Conservation (phyloP, 805 yeast species). For the Candida tammaniensis region DNA sequence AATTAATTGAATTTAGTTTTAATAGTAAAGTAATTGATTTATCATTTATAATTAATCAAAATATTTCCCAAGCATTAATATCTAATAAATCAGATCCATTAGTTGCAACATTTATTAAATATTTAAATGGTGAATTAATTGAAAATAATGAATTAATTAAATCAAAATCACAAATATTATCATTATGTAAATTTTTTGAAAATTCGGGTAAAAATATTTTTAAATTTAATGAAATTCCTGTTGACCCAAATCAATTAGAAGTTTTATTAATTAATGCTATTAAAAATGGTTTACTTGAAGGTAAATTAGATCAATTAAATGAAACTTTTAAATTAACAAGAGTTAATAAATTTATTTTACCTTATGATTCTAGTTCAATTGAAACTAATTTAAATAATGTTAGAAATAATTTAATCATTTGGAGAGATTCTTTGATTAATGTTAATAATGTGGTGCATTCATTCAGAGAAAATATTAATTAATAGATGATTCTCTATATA, state of each 20-base stretch:
- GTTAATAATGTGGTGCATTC: constrained; percentile 40
- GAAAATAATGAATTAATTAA: constrained; percentile 15
- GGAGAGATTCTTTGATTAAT: constrained; percentile 40
- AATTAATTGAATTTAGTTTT: constrained; percentile 36
- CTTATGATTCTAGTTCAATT: constrained; percentile 29
- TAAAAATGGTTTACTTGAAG: constrained; percentile 44
- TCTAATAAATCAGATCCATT: constrained; percentile 25
- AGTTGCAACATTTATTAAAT: constrained; percentile 27
- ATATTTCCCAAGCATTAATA: constrained; percentile 33
- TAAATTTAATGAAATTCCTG: constrained; percentile 37
- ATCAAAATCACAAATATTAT: constrained; percentile 38
- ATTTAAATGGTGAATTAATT: constrained; percentile 35
- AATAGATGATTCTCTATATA: not conserved
- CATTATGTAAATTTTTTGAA: constrained; percentile 38
- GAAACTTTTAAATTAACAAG: constrained; percentile 39
- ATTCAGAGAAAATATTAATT: constrained; percentile 40
- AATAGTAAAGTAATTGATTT: constrained; percentile 36
- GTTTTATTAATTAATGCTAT: constrained; percentile 39
- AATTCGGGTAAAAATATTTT: constrained; percentile 18
- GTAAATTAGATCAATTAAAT: constrained; percentile 43
- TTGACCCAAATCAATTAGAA: constrained; percentile 33
- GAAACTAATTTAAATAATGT: constrained; percentile 35
- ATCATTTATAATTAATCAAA: constrained; percentile 40
- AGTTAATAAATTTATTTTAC: constrained; percentile 39
- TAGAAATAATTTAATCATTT: constrained; percentile 30